Evolutionary conservation across 306 rosid species (phyloP).

Genomic region (Vachellia collinsii): DNA sequence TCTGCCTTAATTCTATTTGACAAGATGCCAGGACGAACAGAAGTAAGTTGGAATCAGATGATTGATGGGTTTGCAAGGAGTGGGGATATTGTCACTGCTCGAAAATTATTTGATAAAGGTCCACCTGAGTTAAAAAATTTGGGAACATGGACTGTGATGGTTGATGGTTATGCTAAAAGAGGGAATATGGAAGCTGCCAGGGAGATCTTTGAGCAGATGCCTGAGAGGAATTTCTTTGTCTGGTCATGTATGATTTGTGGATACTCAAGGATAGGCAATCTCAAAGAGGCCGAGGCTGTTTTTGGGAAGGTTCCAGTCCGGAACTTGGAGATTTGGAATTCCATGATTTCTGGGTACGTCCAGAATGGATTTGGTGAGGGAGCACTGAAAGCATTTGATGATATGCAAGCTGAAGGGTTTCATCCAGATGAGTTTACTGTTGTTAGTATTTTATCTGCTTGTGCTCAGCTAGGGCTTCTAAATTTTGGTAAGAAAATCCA

Average conservation of each 20-base stretch:
- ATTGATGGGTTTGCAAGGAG: constrained; percentile 62
- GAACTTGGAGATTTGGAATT: constrained; percentile 76
- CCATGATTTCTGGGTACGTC: constrained; percentile 73
- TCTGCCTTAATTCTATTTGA: constrained; percentile 56
- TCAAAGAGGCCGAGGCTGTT: constrained; percentile 51
- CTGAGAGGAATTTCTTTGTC: constrained; percentile 56
- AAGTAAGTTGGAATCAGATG: constrained; percentile 77
- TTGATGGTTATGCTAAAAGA: constrained; percentile 64
- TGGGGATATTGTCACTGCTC: constrained; percentile 54
- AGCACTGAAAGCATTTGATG: constrained; percentile 55
- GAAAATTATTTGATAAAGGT: constrained; percentile 57
- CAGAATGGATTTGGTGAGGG: constrained; percentile 65
- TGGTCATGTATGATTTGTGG: constrained; percentile 80
- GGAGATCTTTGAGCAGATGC: constrained; percentile 69
- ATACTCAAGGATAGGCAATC: constrained; percentile 64
- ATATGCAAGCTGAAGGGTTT: constrained; percentile 57
- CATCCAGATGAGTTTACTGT: constrained; percentile 59
- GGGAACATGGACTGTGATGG: constrained; percentile 79
- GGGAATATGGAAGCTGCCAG: constrained; percentile 73
- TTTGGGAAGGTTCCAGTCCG: constrained; percentile 47
- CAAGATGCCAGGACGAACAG: constrained; percentile 48
- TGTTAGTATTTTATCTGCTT: constrained; percentile 69
- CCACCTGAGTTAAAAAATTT: constrained; percentile 58
- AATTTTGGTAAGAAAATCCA: constrained; percentile 62
- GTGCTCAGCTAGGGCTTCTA: constrained; percentile 65